Evolutionary conservation across 345 rosid species (phyloP).

Genomic region (Pelargonium nanum): DNA sequence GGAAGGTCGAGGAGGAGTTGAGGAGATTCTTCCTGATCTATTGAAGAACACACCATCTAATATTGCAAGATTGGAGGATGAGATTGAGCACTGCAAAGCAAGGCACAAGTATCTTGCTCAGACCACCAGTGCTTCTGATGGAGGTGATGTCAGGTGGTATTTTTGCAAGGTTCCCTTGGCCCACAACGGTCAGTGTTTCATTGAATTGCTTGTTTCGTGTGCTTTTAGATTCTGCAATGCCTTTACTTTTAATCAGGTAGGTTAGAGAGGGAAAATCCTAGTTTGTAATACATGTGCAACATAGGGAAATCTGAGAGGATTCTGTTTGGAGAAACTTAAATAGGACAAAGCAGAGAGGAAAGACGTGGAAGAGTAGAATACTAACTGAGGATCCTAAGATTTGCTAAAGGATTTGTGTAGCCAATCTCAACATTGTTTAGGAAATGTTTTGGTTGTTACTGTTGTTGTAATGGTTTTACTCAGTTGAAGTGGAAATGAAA

Average conservation of each 20-base stretch:
- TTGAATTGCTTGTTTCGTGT: background rate
- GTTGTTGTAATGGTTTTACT: too few relatives aligned
- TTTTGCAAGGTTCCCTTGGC: slow-evolving; percentile 74
- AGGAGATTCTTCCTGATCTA: slow-evolving; percentile 53
- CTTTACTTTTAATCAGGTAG: background rate
- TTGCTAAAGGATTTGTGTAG: too few relatives aligned
- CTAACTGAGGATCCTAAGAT: too few relatives aligned
- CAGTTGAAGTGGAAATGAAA: background rate
- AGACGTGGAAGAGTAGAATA: too few relatives aligned
- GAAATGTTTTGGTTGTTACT: too few relatives aligned
- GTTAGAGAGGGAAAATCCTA: too few relatives aligned
- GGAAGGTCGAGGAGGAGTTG: slow-evolving; percentile 10
- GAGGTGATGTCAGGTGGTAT: slow-evolving; percentile 90
- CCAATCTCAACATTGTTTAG: too few relatives aligned
- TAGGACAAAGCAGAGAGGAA: too few relatives aligned
- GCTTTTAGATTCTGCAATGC: background rate
- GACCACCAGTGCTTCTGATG: slow-evolving; percentile 79
- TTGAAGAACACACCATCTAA: slow-evolving; percentile 86
- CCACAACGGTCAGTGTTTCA: slow-evolving; percentile 44
- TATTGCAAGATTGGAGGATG: slow-evolving; percentile 85
- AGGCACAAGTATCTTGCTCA: slow-evolving; percentile 80
- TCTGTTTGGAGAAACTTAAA: too few relatives aligned
- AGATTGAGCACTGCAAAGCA: slow-evolving; percentile 62
- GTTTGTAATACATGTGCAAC: too few relatives aligned
- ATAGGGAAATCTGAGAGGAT: too few relatives aligned